Evolutionary conservation across 2,329 filamentous ascomycete species (phyloP), one percentile per base, ranked within the genome.

Genomic region (Trichophyton verrucosum): DNA sequence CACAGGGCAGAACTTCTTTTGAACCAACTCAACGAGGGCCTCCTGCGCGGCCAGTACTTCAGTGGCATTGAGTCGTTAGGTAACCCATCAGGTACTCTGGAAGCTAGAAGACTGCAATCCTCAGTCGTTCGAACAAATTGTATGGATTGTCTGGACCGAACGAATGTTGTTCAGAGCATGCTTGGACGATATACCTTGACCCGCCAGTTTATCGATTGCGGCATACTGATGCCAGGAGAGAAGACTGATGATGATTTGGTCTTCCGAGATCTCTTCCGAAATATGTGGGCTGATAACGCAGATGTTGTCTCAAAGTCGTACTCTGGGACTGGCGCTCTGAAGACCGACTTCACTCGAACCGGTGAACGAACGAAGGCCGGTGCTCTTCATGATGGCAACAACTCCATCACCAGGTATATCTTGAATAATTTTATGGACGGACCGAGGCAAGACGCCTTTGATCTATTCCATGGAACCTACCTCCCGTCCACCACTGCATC

Each of bases 131-230:
- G 94, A 60, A 96, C 94, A 44, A 99, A 99, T 74, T 99, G 94
- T 77, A 99, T 99, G 94, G 94, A 99, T 75, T 99, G 95, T 66
- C 82, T 99, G 13, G 94, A 99, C 74, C 88, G 94, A 59, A 99
- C 94, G 59, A 99, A 99, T 68, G 91, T 99, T 5, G 90, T 99
- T 2, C 94, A 99, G 76, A 95, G 90, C 73, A 96, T 97, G 88
- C 83, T 99, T 62, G 94, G 89, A 8, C 87, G 92, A 58, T 91
- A 86, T 82, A 88, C 89, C 13, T 79, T 99, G 46, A 91, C 91
- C 64, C 86, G 91, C 65, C 94, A 96, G 78, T 84, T 99, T 61
- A 82, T 86, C 64, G 92, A 97, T 67, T 77, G 90, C 2, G 91
- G 91, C 40, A 77, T 96, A 58, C 82, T 97, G 68, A 75, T 82